A percentile compares a stretch with the other conserved stretches of the same genome.
Conservation (phyloP, 176 grass and related monocot species). For the Canna indica region DNA sequence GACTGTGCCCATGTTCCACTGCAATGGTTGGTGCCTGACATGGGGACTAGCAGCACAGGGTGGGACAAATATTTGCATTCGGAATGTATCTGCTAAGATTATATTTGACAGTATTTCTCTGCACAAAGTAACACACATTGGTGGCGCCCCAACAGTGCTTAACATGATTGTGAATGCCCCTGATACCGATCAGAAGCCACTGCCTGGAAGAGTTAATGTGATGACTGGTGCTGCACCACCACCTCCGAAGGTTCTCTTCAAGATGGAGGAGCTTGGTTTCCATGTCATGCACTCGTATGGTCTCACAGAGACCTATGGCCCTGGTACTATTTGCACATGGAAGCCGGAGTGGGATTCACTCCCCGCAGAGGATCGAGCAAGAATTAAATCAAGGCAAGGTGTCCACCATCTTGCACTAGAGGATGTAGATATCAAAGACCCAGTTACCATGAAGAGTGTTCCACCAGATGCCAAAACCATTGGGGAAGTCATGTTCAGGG, state of each 20-base stretch:
- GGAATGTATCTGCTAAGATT: conserved; percentile 45
- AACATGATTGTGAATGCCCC: conserved; percentile 26
- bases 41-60: conserved; percentile 77
- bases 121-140: conserved; percentile 3
- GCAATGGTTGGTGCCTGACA: conserved; percentile 88
- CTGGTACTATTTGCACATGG: conserved; percentile 18
- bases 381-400: conserved; percentile 26
- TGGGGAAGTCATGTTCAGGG: conserved; percentile 32
- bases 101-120: not conserved
- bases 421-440: conserved; percentile 19
- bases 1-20: conserved; percentile 97
- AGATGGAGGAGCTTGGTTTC: conserved; percentile 29
- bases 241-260: conserved; percentile 19
- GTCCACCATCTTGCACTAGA: conserved; percentile 21
- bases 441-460: conserved; percentile 22
- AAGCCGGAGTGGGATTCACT: conserved; percentile 33
- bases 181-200: conserved; percentile 5
- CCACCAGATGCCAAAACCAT: conserved; percentile 24
- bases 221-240: conserved; percentile 29
- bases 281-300: conserved; percentile 33
- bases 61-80: conserved; percentile 86
- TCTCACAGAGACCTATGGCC: conserved; percentile 30
- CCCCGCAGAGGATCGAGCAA: conserved; percentile 4
- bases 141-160: conserved; percentile 15
- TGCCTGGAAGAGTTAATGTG: conserved; percentile 18